phyloP scores from a whole-genome alignment of 352 stramenopile species.

The Pythium chondricola region DNA sequence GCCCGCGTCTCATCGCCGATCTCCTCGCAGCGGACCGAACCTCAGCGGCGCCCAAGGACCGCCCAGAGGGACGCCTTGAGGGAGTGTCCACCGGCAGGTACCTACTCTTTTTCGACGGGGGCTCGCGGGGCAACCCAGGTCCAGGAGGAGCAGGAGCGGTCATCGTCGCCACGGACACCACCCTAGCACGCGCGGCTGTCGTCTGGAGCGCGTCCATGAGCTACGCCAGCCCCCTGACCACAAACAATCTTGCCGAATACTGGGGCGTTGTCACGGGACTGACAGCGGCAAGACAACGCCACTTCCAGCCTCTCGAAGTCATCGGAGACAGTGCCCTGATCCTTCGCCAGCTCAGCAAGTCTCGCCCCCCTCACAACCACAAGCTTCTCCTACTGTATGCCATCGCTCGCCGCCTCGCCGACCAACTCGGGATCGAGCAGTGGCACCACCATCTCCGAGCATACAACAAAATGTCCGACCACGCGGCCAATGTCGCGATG shows the following conservation, averaged over 20 bases:
- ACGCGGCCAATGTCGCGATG: not conserved
- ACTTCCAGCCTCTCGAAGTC: constrained; percentile 2
- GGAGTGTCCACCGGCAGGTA: too few relatives aligned
- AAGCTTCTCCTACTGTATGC: not conserved
- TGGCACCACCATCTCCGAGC: constrained; percentile 2
- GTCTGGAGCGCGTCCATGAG: too few relatives aligned
- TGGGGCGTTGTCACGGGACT: constrained; percentile 1
- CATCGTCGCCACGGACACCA: too few relatives aligned
- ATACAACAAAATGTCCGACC: constrained; percentile 2
- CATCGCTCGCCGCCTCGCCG: not conserved
- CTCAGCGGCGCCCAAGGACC: too few relatives aligned
- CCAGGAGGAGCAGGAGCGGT: too few relatives aligned
- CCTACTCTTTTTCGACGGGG: too few relatives aligned
- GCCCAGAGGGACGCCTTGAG: too few relatives aligned
- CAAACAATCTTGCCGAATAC: constrained; percentile 12
- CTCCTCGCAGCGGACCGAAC: too few relatives aligned
- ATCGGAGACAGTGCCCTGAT: constrained; percentile 9
- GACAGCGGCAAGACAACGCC: not conserved
- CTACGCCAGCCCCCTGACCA: too few relatives aligned
- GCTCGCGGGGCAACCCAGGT: too few relatives aligned
- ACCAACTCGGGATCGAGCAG: not conserved
- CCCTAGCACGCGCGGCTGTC: too few relatives aligned
- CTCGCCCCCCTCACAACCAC: not conserved
- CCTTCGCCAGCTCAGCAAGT: not conserved
- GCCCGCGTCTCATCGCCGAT: too few relatives aligned